A percentile compares a stretch with the other conserved stretches of the same genome.
Evolutionary conservation across 1,139 yeast species (phyloP).

Genomic region (Lodderomyces theae): DNA sequence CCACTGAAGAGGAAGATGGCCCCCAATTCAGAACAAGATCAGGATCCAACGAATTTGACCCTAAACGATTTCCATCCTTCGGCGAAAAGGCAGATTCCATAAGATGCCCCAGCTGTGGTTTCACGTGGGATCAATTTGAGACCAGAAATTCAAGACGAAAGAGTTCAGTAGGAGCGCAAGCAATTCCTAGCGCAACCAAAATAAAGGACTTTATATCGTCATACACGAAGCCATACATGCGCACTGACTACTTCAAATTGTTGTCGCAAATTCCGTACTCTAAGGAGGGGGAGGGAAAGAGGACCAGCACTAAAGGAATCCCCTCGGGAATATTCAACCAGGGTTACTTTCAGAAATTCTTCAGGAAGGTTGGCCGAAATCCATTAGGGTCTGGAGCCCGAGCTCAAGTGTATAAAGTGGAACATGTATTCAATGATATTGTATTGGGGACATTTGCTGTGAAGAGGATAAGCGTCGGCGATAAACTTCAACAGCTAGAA

Average conservation of each 20-base stretch:
- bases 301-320: slow-evolving; percentile 13
- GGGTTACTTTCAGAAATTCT: slow-evolving; percentile 72
- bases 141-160: slow-evolving; percentile 1
- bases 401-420: slow-evolving; percentile 81
- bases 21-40: neutral
- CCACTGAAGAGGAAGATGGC: slow-evolving; percentile 8
- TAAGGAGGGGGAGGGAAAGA: slow-evolving; percentile 14
- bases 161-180: slow-evolving; percentile 5
- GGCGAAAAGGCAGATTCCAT: slow-evolving; percentile 6
- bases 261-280: slow-evolving; percentile 28
- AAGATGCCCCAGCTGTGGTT: slow-evolving; percentile 48
- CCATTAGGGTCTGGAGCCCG: slow-evolving; percentile 76
- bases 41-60: neutral
- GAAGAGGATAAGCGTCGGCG: slow-evolving; percentile 81
- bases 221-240: slow-evolving; percentile 27
- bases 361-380: slow-evolving; percentile 42
- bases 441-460: slow-evolving; percentile 78
- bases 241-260: slow-evolving; percentile 40
- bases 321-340: slow-evolving; percentile 57
- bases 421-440: slow-evolving; percentile 69
- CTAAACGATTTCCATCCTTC: slow-evolving; percentile 3
- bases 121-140: slow-evolving; percentile 22
- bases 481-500: slow-evolving; percentile 62
- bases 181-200: neutral
- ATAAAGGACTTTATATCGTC: slow-evolving; percentile 1